Evolutionary conservation across 2,329 filamentous ascomycete genomes (phyloP).

Genomic region (Aspergillus sp.): DNA sequence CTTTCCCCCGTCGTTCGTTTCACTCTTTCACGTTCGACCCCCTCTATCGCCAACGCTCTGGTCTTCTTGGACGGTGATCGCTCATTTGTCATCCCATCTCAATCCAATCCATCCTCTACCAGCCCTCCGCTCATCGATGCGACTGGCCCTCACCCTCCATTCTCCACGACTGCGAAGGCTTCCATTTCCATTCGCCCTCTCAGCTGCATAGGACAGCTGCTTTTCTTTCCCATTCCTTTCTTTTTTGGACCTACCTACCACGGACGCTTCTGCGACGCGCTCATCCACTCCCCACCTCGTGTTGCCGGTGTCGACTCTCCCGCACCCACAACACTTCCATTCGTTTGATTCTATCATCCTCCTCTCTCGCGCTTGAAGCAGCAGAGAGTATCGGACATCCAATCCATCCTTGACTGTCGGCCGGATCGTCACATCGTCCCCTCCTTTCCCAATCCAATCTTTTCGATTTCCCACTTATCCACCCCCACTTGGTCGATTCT

Average conservation of each 20-base stretch:
- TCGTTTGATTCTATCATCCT: slow-evolving; percentile 21
- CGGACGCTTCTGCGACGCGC: slow-evolving; percentile 39
- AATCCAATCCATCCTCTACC: background rate
- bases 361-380: slow-evolving; percentile 37
- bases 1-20: slow-evolving; percentile 42
- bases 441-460: slow-evolving; percentile 10
- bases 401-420: slow-evolving; percentile 26
- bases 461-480: no score
- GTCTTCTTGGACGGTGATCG: slow-evolving; percentile 29
- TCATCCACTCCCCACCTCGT: slow-evolving; percentile 22
- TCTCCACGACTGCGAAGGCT: slow-evolving; percentile 19
- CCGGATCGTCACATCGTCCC: slow-evolving; percentile 33
- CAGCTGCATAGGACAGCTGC: slow-evolving; percentile 41
- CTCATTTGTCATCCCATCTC: slow-evolving; percentile 10
- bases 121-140: background rate
- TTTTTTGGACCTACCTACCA: slow-evolving; percentile 19
- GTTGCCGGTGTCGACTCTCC: slow-evolving; percentile 16
- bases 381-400: slow-evolving; percentile 28
- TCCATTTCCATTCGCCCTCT: slow-evolving; percentile 18
- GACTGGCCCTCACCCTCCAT: slow-evolving; percentile 10
- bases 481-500: slow-evolving; percentile 15
- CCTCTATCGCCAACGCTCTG: slow-evolving; percentile 35
- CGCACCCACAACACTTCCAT: slow-evolving; percentile 25
- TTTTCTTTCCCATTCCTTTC: slow-evolving; percentile 21
- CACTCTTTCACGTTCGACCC: slow-evolving; percentile 54